Conservation (phyloP, 2,329 filamentous ascomycete genomes). For the Botryotinia calthae region DNA sequence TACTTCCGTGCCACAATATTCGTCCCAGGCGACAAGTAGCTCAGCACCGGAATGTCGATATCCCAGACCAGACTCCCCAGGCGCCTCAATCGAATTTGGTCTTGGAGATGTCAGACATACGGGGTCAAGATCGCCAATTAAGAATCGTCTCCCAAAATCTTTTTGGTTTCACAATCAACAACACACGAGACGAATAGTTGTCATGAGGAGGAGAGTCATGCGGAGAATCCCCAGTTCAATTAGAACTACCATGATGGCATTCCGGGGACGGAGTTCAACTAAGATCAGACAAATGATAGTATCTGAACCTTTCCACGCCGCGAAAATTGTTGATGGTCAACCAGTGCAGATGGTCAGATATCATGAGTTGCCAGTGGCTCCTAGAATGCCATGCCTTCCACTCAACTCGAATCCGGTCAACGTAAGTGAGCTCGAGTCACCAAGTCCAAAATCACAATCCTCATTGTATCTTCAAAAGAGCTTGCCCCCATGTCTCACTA, state of each 20-base stretch:
- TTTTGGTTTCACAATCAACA: background rate
- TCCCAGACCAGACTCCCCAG: background rate
- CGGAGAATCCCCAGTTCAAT: background rate
- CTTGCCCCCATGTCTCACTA: background rate
- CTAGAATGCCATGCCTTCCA: background rate
- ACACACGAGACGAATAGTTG: background rate
- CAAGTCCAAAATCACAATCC: background rate
- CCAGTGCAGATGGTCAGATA: background rate
- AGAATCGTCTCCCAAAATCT: background rate
- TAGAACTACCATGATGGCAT: background rate
- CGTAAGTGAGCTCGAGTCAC: background rate
- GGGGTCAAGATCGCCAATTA: background rate
- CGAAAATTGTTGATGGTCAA: background rate
- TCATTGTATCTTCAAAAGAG: background rate
- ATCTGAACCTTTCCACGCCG: background rate
- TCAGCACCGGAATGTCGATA: background rate
- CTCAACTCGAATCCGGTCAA: background rate
- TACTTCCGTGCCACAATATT: background rate
- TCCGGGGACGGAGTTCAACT: background rate
- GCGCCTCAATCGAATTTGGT: background rate
- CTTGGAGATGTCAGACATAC: background rate
- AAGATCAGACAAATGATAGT: background rate
- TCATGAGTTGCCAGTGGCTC: background rate
- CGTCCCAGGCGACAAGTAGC: background rate
- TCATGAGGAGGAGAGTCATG: slow-evolving; percentile 3